phyloP scores from a whole-genome alignment of 1,284 basidiomycete genomes.

The Ceratobasidium sp. region DNA sequence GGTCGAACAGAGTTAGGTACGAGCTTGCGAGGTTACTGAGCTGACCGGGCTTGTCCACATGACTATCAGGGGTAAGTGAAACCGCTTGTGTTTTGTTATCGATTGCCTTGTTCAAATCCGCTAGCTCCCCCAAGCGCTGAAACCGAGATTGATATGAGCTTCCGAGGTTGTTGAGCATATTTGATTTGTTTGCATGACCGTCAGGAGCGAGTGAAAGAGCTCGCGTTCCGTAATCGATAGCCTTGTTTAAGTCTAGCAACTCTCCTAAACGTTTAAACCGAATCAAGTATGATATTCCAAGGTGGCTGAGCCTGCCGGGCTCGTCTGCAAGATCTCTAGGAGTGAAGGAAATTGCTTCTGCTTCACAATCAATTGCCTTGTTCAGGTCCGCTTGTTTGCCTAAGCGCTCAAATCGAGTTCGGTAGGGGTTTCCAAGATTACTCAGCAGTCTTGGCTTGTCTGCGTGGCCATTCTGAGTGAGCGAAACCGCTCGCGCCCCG shows the following conservation, averaged over 20 bases:
- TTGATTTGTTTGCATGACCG: background rate
- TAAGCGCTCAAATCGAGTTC: background rate
- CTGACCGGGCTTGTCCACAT: background rate
- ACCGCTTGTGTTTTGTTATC: background rate
- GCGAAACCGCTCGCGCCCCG: no score
- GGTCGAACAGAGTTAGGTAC: background rate
- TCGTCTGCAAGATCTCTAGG: background rate
- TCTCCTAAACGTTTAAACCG: background rate
- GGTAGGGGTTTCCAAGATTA: conserved; percentile 4
- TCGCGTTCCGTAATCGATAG: background rate
- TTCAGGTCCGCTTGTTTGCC: background rate
- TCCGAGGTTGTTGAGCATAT: background rate
- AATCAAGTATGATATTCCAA: background rate
- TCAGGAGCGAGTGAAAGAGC: background rate
- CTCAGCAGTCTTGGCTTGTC: background rate
- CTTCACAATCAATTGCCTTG: background rate
- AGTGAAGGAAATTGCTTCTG: background rate
- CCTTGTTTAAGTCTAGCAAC: background rate
- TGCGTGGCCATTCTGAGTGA: background rate
- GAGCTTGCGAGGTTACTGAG: background rate
- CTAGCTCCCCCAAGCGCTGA: background rate
- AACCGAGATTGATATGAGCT: background rate
- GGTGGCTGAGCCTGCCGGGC: background rate
- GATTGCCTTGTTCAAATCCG: background rate
- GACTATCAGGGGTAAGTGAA: background rate